Percentiles rank a stretch among this genome's conserved stretches.
Conservation (phyloP, 805 yeast genomes). For the Saccharomycopsis sp. region DNA sequence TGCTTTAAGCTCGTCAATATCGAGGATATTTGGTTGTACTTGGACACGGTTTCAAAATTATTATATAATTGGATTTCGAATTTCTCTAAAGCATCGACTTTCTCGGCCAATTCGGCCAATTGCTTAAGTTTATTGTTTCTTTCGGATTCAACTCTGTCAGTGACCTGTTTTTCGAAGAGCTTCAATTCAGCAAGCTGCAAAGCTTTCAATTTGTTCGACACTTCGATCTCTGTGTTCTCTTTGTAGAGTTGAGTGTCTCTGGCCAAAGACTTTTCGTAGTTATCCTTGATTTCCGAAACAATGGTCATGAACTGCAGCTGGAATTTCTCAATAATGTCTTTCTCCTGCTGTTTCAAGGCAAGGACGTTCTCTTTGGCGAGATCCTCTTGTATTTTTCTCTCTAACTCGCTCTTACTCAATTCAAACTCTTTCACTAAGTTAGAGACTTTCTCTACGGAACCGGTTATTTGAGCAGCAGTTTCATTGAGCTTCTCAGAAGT, state of each 20-base stretch:
- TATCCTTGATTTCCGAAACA: constrained; percentile 51
- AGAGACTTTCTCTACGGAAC: constrained; percentile 23
- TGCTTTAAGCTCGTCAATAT: constrained; percentile 24
- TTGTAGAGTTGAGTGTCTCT: constrained; percentile 65
- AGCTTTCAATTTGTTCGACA: constrained; percentile 64
- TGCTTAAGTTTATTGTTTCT: constrained; percentile 74
- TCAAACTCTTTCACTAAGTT: constrained; percentile 20
- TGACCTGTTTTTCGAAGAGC: constrained; percentile 53
- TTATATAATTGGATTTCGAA: constrained; percentile 40
- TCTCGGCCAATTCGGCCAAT: constrained; percentile 51
- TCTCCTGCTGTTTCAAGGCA: constrained; percentile 3
- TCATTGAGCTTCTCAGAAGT: constrained; percentile 9
- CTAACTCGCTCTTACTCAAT: constrained; percentile 7
- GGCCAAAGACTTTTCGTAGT: constrained; percentile 50
- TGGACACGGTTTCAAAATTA: constrained; percentile 34
- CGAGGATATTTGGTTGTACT: constrained; percentile 32
- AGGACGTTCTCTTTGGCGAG: constrained; percentile 18
- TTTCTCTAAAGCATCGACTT: constrained; percentile 50
- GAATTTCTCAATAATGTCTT: constrained; percentile 22
- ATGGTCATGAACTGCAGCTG: constrained; percentile 44
- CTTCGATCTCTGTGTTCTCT: constrained; percentile 58
- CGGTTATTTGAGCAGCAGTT: constrained; percentile 23
- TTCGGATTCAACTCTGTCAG: constrained; percentile 58
- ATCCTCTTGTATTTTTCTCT: constrained; percentile 18
- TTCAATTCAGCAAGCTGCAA: constrained; percentile 64